Evolutionary conservation across 768 basidiomycete genomes (phyloP).

Genomic region (Pisolithus microcarpus): DNA sequence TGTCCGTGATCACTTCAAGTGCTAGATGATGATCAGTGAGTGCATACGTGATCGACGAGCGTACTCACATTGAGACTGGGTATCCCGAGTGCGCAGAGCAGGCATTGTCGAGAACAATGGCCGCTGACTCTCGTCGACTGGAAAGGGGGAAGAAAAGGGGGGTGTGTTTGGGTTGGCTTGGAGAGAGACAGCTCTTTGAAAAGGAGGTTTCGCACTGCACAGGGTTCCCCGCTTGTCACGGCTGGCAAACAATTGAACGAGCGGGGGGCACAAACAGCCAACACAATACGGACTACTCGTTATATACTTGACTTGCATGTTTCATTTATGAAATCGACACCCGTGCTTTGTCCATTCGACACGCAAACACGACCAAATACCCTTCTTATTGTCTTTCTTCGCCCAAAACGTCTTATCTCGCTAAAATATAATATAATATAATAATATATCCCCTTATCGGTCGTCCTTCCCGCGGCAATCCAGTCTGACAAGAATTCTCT

Average conservation of each 20-base stretch:
- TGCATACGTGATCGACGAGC: neutral
- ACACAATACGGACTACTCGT: conserved; percentile 49
- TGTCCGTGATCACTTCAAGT: conserved; percentile 72
- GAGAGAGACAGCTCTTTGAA: conserved; percentile 21
- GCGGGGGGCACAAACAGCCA: conserved; percentile 49
- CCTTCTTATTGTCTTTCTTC: conserved; percentile 40
- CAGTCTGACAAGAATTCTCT: neutral
- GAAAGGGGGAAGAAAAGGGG: conserved; percentile 22
- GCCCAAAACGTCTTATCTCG: conserved; percentile 21
- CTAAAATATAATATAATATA: conserved; percentile 20
- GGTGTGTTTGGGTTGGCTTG: conserved; percentile 21
- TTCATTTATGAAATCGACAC: conserved; percentile 28
- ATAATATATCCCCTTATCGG: conserved; percentile 14
- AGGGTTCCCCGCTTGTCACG: conserved; percentile 43
- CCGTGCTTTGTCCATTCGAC: conserved; percentile 34
- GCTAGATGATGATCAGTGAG: conserved; percentile 29
- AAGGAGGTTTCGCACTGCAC: conserved; percentile 43
- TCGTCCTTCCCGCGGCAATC: conserved; percentile 25
- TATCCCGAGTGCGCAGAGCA: conserved; percentile 73
- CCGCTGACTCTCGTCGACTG: conserved; percentile 20
- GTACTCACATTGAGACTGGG: conserved; percentile 43
- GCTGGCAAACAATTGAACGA: conserved; percentile 55
- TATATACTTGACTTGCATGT: conserved; percentile 43
- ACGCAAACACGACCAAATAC: conserved; percentile 35
- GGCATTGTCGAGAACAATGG: conserved; percentile 48